Percentiles rank a stretch among this genome's conserved stretches.
These are phyloP conservation scores for Ceratocystis cubensis DNA, from an alignment of 2,329 filamentous ascomycete species.

Conservation along the genomic window DNA sequence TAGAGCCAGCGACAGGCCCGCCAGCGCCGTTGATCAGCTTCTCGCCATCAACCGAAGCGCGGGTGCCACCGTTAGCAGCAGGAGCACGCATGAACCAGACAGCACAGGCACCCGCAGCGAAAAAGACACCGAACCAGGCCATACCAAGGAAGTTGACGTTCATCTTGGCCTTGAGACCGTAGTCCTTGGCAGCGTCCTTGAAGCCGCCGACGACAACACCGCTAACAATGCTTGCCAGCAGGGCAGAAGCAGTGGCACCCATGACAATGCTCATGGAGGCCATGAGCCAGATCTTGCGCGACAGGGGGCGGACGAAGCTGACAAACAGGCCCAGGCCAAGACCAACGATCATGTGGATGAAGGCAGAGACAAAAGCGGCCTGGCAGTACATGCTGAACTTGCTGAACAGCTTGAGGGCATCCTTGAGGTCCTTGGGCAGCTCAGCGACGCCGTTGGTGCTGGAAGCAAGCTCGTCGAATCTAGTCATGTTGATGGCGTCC, in stretches of 20 bases:
- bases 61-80: constrained; percentile 33
- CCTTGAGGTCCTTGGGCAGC: constrained; percentile 54
- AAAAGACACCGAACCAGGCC: constrained; percentile 69
- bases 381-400: constrained; percentile 71
- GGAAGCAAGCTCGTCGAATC: constrained; percentile 42
- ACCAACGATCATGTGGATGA: constrained; percentile 56
- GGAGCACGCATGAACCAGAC: constrained; percentile 78
- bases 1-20: constrained; percentile 25
- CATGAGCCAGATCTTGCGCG: constrained; percentile 71
- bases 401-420: constrained; percentile 60
- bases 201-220: constrained; percentile 56
- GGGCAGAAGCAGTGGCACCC: constrained; percentile 48
- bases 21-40: constrained; percentile 22
- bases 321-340: constrained; percentile 70
- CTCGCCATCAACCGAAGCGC: constrained; percentile 36
- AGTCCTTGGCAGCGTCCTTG: constrained; percentile 53
- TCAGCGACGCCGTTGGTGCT: constrained; percentile 43
- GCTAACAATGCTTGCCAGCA: constrained; percentile 63
- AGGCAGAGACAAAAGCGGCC: constrained; percentile 63
- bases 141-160: constrained; percentile 57
- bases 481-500: constrained; percentile 53
- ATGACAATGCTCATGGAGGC: constrained; percentile 44
- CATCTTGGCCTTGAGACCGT: constrained; percentile 55
- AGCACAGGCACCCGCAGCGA: constrained; percentile 59
- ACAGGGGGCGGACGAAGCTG: constrained; percentile 69